These are phyloP conservation scores for Hyaloscypha finlandica DNA, from an alignment of 495 filamentous ascomycete species.

Conservation along the genomic window DNA sequence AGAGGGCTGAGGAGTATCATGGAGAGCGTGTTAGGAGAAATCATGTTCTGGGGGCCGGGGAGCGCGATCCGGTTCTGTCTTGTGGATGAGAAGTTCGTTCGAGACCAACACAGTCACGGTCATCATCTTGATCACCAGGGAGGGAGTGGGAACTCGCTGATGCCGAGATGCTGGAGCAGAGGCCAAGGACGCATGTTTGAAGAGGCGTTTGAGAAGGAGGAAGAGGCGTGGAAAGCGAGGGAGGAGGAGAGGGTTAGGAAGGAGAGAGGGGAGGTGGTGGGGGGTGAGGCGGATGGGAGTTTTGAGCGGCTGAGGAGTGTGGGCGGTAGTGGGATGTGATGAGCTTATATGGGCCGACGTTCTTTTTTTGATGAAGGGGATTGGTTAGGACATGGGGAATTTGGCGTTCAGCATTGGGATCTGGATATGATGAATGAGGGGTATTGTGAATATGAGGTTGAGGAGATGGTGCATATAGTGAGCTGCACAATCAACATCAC, in stretches of 20 bases:
- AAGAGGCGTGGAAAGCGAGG: conserved; percentile 43
- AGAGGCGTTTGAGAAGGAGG: conserved; percentile 54
- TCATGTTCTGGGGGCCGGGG: conserved; percentile 90
- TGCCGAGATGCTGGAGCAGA: conserved; percentile 39
- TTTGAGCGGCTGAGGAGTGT: conserved; percentile 19
- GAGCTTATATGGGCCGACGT: no score
- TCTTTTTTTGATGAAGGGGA: no score
- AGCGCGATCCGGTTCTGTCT: conserved; percentile 56
- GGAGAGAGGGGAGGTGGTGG: conserved; percentile 35
- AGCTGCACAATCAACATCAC: not conserved
- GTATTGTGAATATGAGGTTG: not conserved
- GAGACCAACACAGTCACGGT: not conserved
- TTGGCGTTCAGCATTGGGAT: not conserved
- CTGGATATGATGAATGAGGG: not conserved
- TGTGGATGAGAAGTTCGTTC: conserved; percentile 27
- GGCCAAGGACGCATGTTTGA: conserved; percentile 53
- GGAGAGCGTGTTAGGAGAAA: conserved; percentile 81
- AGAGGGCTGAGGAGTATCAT: conserved; percentile 85
- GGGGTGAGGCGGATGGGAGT: conserved; percentile 39
- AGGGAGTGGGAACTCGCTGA: conserved; percentile 11
- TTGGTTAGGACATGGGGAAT: not conserved
- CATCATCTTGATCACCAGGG: conserved; percentile 7
- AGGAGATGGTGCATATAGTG: not conserved
- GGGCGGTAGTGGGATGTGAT: conserved; percentile 13
- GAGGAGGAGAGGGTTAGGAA: conserved; percentile 1